A percentile compares a stretch with the other conserved stretches of the same genome.
Conservation (phyloP, 306 rosid species). For the Quercus glauca region DNA sequence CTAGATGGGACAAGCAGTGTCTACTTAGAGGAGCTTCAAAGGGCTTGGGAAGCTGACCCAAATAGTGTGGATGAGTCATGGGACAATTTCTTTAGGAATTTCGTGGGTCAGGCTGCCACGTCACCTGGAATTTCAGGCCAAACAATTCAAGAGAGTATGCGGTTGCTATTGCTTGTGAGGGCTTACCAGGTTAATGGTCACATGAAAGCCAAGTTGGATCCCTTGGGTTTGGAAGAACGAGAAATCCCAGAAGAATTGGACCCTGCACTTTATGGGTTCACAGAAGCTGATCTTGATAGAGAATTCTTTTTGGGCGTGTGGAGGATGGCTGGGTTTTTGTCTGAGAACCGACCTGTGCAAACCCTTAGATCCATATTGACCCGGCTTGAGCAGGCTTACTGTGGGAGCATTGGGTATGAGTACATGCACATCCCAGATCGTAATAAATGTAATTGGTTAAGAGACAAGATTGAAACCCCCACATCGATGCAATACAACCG, state of each 20-base stretch:
- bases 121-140: constrained; percentile 96
- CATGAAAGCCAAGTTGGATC: constrained; percentile 89
- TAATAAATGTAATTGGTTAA: constrained; percentile 82
- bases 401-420: constrained; percentile 92
- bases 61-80: constrained; percentile 92
- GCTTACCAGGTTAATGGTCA: constrained; percentile 97
- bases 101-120: constrained; percentile 83
- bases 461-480: constrained; percentile 91
- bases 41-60: constrained; percentile 98
- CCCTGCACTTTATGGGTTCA: constrained; percentile 82
- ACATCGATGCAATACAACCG: constrained; percentile 55
- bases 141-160: constrained; percentile 98
- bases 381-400: constrained; percentile 92
- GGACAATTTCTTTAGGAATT: constrained; percentile 95
- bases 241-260: constrained; percentile 73
- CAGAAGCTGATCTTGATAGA: constrained; percentile 95
- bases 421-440: constrained; percentile 95
- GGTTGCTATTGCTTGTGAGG: constrained; percentile 79
- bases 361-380: constrained; percentile 90
- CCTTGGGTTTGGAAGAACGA: constrained; percentile 66
- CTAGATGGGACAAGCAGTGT: constrained; percentile 95
- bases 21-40: constrained; percentile 90
- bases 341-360: constrained; percentile 95
- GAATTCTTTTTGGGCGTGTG: constrained; percentile 96
- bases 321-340: constrained; percentile 95